Conservation (phyloP, 352 stramenopile genomes). For the Phytophthora fragariaefolia region DNA sequence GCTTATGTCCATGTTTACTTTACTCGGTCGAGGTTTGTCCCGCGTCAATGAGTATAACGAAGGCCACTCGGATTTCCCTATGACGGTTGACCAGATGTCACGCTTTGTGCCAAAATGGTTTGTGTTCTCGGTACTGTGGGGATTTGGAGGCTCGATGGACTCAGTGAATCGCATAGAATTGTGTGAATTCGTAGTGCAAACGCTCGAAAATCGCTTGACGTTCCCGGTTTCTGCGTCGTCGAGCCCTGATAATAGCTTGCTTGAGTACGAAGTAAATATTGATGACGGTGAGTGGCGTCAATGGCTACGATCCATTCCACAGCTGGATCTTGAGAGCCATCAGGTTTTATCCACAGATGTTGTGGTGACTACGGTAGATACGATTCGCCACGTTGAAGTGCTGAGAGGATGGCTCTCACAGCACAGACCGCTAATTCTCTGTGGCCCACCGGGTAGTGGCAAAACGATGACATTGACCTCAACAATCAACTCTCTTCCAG, state of each 20-base stretch:
- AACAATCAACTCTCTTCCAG: constrained; percentile 96
- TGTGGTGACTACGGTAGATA: constrained; percentile 99
- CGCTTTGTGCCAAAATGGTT: constrained; percentile 98
- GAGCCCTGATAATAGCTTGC: constrained; percentile 82
- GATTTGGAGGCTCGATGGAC: constrained; percentile 98
- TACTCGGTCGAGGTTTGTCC: constrained; percentile 94
- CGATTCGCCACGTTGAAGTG: constrained; percentile 98
- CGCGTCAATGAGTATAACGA: constrained; percentile 99
- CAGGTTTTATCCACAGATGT: constrained; percentile 96
- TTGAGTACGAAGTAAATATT: constrained; percentile 97
- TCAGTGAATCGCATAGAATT: constrained; percentile 93
- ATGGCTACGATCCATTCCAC: constrained; percentile 96
- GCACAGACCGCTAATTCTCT: constrained; percentile 97
- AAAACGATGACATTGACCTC: constrained; percentile 99
- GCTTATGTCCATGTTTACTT: constrained; percentile 96
- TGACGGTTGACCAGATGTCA: constrained; percentile 96
- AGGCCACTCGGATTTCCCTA: constrained; percentile 97
- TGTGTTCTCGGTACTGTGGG: constrained; percentile 98
- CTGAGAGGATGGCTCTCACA: constrained; percentile 97
- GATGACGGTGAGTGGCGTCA: constrained; percentile 97
- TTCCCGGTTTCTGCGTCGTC: constrained; percentile 78
- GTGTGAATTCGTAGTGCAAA: constrained; percentile 89
- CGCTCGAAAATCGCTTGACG: constrained; percentile 87
- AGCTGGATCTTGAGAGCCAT: constrained; percentile 98
- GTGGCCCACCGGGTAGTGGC: constrained; percentile 97